phyloP scores from a whole-genome alignment of 2,329 filamentous ascomycete genomes.

The Fusarium poae region DNA sequence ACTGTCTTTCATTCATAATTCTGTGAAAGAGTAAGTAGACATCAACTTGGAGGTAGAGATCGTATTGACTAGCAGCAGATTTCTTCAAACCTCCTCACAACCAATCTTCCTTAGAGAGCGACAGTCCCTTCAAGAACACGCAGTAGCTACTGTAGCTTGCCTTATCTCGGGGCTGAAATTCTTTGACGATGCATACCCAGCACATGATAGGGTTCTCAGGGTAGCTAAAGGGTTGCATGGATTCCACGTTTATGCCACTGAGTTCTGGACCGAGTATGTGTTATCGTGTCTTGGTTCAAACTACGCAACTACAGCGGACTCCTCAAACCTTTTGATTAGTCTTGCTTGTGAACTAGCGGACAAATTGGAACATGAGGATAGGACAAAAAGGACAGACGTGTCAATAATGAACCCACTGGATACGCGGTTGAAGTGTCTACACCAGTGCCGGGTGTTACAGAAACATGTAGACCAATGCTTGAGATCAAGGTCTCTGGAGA shows the following conservation, averaged over 20 bases:
- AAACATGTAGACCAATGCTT: too few relatives aligned
- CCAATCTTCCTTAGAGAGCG: background rate
- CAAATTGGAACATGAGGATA: fast-evolving
- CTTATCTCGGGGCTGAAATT: slow-evolving; percentile 20
- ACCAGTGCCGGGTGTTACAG: too few relatives aligned
- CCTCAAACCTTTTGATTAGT: background rate
- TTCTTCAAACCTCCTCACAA: slow-evolving; percentile 13
- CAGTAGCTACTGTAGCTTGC: slow-evolving; percentile 5
- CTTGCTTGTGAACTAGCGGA: background rate
- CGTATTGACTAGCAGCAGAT: background rate
- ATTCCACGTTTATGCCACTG: slow-evolving; percentile 26
- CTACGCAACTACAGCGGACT: background rate
- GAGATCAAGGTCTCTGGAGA: too few relatives aligned
- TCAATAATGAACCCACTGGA: fast-evolving
- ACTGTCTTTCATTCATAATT: slow-evolving; percentile 30
- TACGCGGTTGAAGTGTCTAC: fast-evolving
- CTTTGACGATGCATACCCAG: background rate
- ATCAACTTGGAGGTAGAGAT: background rate
- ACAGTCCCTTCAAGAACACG: slow-evolving; percentile 15
- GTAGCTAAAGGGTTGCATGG: slow-evolving; percentile 30
- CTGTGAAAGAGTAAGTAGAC: slow-evolving; percentile 29
- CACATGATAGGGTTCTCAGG: background rate
- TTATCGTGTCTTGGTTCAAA: background rate
- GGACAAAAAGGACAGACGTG: background rate
- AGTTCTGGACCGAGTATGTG: slow-evolving; percentile 35